These are phyloP conservation scores for Candida chauliodis DNA, from an alignment of 805 yeast genomes.

Conservation along the genomic window DNA sequence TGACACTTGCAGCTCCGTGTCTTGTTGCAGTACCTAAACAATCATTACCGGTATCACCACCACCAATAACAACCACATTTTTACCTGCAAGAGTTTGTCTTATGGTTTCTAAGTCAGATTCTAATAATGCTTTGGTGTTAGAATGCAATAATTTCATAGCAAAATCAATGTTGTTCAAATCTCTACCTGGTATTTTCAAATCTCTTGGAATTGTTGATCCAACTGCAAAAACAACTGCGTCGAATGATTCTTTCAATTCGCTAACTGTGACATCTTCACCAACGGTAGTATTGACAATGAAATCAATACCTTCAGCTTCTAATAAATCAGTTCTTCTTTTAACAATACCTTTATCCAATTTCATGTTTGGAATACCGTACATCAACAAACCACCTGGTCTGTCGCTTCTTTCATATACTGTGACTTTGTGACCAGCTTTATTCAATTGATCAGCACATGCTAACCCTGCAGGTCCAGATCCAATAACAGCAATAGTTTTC, in stretches of 20 bases:
- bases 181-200: slow-evolving; percentile 90
- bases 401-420: slow-evolving; percentile 91
- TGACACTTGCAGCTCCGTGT: slow-evolving; percentile 93
- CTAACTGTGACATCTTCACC: slow-evolving; percentile 80
- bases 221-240: slow-evolving; percentile 87
- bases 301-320: slow-evolving; percentile 84
- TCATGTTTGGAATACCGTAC: slow-evolving; percentile 99
- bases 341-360: slow-evolving; percentile 87
- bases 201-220: slow-evolving; percentile 98
- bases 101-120: slow-evolving; percentile 74
- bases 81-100: slow-evolving; percentile 73
- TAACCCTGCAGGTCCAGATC: slow-evolving; percentile 97
- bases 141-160: slow-evolving; percentile 87
- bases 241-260: slow-evolving; percentile 59
- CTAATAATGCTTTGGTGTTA: slow-evolving; percentile 88
- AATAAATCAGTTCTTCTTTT: slow-evolving; percentile 89
- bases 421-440: slow-evolving; percentile 90
- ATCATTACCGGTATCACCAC: slow-evolving; percentile 99
- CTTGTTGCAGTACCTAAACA: slow-evolving; percentile 96
- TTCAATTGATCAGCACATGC: slow-evolving; percentile 97
- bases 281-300: slow-evolving; percentile 71
- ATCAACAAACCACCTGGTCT: slow-evolving; percentile 95
- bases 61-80: slow-evolving; percentile 94
- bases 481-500: slow-evolving; percentile 78
- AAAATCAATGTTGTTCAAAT: slow-evolving; percentile 80